Base-by-base conservation (phyloP, 768 basidiomycete species). In the Russula brevipes region DNA sequence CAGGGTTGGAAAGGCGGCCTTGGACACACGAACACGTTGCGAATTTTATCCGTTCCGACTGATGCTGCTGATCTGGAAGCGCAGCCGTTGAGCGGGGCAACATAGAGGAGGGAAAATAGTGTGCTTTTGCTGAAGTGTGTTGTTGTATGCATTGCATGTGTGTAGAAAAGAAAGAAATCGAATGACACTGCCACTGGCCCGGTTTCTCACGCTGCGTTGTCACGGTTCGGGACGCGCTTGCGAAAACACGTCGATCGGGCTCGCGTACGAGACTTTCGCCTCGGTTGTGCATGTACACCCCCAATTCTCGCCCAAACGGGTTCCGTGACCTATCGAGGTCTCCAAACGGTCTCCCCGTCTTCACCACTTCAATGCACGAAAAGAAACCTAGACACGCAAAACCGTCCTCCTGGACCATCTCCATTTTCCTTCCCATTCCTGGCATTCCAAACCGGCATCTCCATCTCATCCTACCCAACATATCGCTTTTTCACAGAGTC, bases 1-100 rank as follows among this genome's bases (percentile, higher is more conserved):
- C 97, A 98, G 76, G 97, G 97, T n/a, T 99, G 96, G 96, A 96
- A 94, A 79, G 92, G 94, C 49, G 97, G 97, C 62, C 84, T 97
- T 50, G 95, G 94, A 38, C 94, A 97, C 77, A 95, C 93, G 68
- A 94, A 95, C 80, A 94, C 91, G 12, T 79, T 94, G 61, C 87
- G 92, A 54, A 82, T 94, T 65, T 76, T 94, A 69, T 85, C 84
- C 45, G 92, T 94, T 50, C 92, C 92, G 17, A 91, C 88, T 30
- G 89, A 93, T 70, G 65, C 75, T 39, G 89, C 87, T 55, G 92
- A 94, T 73, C 76, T 94, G 57, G 85, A 88, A 74, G 69, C 86
- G 75, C 87, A 91, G 73, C 82, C 85, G 39, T 77, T 84, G 30
- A 81, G 77, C 9, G 72, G 56, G 10, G 57, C 68, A 0, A 45